Evolutionary conservation across 768 basidiomycete species (phyloP).

Genomic region (Phaffia tasmanica): DNA sequence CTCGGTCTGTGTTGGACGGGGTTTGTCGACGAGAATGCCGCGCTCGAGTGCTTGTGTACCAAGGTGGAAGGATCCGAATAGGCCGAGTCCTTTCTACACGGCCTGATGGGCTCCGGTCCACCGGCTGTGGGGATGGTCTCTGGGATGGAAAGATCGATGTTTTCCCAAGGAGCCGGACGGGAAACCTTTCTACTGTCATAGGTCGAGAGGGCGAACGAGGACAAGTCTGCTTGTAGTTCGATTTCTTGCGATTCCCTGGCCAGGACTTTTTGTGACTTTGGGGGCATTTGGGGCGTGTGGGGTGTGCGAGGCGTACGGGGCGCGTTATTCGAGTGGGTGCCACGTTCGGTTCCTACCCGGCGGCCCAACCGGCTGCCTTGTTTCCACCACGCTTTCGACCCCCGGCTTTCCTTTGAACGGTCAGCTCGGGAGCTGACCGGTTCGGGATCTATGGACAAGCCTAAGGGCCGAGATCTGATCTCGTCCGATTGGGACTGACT

Average conservation of each 20-base stretch:
- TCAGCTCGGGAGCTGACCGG: neutral
- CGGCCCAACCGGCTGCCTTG: conserved; percentile 5
- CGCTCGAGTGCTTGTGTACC: neutral
- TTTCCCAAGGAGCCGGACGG: conserved; percentile 16
- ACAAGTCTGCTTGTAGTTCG: neutral
- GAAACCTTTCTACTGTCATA: no score
- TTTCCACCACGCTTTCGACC: neutral
- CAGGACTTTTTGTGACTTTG: neutral
- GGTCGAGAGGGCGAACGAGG: no score
- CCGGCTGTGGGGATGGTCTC: neutral
- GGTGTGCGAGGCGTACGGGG: neutral
- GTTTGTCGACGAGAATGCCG: neutral
- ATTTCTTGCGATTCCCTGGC: neutral
- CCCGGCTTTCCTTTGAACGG: neutral
- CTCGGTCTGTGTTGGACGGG: neutral
- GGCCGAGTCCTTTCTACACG: neutral
- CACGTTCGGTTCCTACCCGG: conserved; percentile 2
- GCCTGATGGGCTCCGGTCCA: neutral
- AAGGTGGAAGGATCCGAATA: neutral
- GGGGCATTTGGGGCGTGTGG: neutral
- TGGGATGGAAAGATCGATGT: conserved; percentile 7
- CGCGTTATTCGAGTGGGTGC: neutral
- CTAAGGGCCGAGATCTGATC: neutral
- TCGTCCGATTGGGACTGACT: conserved; percentile 2
- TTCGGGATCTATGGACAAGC: neutral